Evolutionary conservation across 108 stramenopile genomes (phyloP), one percentile per base, ranked within the genome.

Genomic region (Schizochytrium sp.): DNA sequence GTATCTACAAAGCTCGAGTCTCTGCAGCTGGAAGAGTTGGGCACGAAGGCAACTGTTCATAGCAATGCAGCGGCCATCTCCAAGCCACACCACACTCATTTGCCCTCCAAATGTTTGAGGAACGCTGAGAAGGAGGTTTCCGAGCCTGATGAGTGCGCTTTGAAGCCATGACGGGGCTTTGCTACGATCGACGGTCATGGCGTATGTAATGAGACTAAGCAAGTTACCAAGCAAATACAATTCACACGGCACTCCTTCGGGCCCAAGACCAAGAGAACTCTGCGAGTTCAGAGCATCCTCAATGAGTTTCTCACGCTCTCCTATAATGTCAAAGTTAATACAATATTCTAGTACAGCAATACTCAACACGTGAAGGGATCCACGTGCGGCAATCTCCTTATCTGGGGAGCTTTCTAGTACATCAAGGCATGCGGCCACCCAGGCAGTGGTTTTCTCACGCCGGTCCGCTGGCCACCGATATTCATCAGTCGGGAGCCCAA

Each of bases 21-120:
- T n/a, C 53, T 55, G 76, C 47, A 83, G 15, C 2, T 40, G 76
- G 10, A n/a, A 38, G 5, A 83, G 76, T 53, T 83, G 76, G 2
- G 76, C 28, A 53, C 50, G 3, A 2, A 83, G 76, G 0, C 28
- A 28, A 17, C 55, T 53, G 28, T 49, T 49, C 76, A 83, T 7
- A n/a, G 15, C 76, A 47, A 83, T 40, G 76, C 76, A 83, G 53
- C 49, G 50, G 53, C 53, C 76, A 10, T 55, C 53, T 13, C 53
- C 28, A 53, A 83, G 28, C 76, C 76, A 83, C 5, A 83, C 47
- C 10, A 83, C 76, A 8, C 17, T 47, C 76, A 83, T 83, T 83
- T 83, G 49, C 15, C 50, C 76, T 10, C 50, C 49, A 83, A 83
- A 83, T 5, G 76, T 83, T 53, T 83, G 47, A 8, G 76, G 76